phyloP scores from a whole-genome alignment of 495 filamentous ascomycete species.

The Tuber borchii region DNA sequence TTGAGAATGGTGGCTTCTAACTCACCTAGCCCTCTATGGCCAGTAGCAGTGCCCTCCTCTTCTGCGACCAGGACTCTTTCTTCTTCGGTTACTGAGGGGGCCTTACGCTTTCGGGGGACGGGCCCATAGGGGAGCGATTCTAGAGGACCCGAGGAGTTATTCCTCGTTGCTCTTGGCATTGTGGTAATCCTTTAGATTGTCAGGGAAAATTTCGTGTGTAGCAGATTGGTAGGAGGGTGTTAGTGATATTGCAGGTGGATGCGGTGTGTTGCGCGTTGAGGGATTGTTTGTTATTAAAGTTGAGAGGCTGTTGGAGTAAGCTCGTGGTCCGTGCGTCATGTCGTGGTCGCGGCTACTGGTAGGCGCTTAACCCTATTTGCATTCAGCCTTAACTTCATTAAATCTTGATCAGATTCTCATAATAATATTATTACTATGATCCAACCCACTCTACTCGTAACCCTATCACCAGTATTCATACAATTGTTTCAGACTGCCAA shows the following conservation, averaged over 20 bases:
- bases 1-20: neutral
- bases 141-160: neutral
- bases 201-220: neutral
- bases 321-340: neutral
- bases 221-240: neutral
- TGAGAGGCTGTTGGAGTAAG: neutral
- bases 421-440: too few species aligned
- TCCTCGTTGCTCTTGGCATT: constrained; percentile 2
- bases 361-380: neutral
- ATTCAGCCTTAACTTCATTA: neutral
- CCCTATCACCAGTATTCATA: too few species aligned
- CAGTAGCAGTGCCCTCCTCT: neutral
- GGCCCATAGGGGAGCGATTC: neutral
- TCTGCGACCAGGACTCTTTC: neutral
- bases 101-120: neutral
- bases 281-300: constrained; percentile 1
- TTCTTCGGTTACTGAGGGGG: neutral
- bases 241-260: neutral
- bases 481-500: too few species aligned
- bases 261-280: neutral
- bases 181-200: neutral
- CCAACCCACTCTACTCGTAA: too few species aligned
- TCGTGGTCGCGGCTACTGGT: neutral
- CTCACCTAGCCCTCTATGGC: neutral
- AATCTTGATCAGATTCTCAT: too few species aligned